Evolutionary conservation across 1,284 basidiomycete species (phyloP).

Genomic region (Gomphus bonarii): DNA sequence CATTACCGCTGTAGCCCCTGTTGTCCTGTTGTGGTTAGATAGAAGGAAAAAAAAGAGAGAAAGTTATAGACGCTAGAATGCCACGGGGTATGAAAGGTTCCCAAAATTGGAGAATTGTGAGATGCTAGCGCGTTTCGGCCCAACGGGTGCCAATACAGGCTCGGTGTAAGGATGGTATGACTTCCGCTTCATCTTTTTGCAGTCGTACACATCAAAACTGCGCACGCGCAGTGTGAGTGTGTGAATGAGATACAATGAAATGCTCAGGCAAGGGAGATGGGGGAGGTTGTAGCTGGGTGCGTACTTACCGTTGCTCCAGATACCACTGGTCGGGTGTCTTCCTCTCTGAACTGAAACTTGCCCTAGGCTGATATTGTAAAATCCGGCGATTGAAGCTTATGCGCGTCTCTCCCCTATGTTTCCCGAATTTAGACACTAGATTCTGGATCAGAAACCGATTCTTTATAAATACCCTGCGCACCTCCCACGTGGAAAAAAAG

Average conservation of each 20-base stretch:
- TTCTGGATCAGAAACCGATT: background rate
- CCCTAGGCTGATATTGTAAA: conserved; percentile 70
- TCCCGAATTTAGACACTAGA: conserved; percentile 76
- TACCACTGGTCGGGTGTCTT: conserved; percentile 85
- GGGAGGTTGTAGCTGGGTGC: conserved; percentile 19
- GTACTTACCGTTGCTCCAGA: conserved; percentile 90
- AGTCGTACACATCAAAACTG: conserved; percentile 76
- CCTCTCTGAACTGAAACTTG: conserved; percentile 71
- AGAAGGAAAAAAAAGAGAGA: too few species aligned
- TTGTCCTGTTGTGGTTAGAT: too few species aligned
- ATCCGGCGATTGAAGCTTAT: conserved; percentile 37
- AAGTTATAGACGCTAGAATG: background rate
- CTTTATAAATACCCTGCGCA: too few species aligned
- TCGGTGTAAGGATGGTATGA: conserved; percentile 78
- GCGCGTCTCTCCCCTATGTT: conserved; percentile 94
- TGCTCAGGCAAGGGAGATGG: background rate
- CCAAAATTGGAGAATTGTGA: background rate
- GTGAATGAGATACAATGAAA: too few species aligned
- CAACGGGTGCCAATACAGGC: conserved; percentile 33
- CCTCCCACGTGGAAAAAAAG: too few species aligned
- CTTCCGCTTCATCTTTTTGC: conserved; percentile 47
- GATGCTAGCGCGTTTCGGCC: background rate
- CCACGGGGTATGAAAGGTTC: background rate
- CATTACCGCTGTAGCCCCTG: too few species aligned
- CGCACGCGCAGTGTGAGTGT: background rate